Evolutionary conservation across 2,329 filamentous ascomycete genomes (phyloP), one percentile per base, ranked within the genome.

Genomic region (Nemania serpens): DNA sequence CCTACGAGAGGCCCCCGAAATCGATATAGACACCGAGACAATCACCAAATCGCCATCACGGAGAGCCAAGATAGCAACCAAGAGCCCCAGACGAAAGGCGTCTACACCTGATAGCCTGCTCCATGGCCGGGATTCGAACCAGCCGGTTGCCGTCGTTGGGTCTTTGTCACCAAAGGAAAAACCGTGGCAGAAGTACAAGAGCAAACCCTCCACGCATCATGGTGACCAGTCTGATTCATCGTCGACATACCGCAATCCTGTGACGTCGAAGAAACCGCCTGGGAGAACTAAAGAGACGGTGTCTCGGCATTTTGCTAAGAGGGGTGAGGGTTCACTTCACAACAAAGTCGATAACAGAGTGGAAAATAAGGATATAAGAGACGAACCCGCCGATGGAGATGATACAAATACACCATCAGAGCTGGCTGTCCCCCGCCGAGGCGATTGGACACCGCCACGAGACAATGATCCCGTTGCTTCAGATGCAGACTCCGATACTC

Each of bases 391-490:
- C 45, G 29, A 37, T n/a, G 34, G n/a, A 46, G 33, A 12, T 9
- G 12, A 49, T 33, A 22, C 36, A 22, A 22, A 37, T 20, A 42
- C 33, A 17, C 6, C 34, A 7, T 59, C 55, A 20, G 81, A 83
- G 53, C 73, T 72, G 47, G 89, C 88, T 7, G 72, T 83, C 25
- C 78, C 76, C 47, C 80, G 89, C 61, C 81, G 86, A 61, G 70
- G 76, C 13, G 81, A 88, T 59, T 93, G 90, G 90, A 93, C 90
- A 1, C 90, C 89, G 2, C 82, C 86, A 3, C 80, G 78, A 48
- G 70, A 78, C 36, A 79, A 78, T 43, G 67, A 66, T 1, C 59
- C 71, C 2, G 61, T 71, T 58, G 68, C 63, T 41, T 64, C 73
- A 2, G 70, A 71, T 13, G 72, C 74, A 0, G 73, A 73, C 6